These are phyloP conservation scores for Alternaria hordeiaustralica DNA, from an alignment of 2,329 filamentous ascomycete genomes.

Conservation along the genomic window DNA sequence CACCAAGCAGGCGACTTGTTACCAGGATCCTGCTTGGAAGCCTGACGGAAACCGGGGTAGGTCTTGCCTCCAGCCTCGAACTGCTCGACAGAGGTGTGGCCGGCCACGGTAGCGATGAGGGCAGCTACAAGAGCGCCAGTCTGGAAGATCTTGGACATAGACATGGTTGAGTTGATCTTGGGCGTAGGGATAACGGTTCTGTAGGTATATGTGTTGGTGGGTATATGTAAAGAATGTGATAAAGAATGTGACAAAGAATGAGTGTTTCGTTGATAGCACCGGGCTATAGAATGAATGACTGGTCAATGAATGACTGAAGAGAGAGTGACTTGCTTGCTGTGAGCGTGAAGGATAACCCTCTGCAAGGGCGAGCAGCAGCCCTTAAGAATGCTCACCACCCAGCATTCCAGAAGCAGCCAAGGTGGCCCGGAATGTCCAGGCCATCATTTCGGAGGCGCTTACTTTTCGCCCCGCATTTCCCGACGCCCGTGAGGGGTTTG, in stretches of 20 bases:
- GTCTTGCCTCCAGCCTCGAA: constrained; percentile 36
- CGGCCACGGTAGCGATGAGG: constrained; percentile 31
- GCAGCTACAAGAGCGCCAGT: constrained; percentile 36
- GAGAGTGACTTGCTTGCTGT: constrained; percentile 28
- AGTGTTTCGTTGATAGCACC: constrained; percentile 32
- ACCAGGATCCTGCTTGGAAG: constrained; percentile 31
- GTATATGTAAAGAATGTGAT: constrained; percentile 16
- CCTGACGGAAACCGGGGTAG: constrained; percentile 37
- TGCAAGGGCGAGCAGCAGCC: constrained; percentile 7
- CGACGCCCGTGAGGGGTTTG: constrained; percentile 12
- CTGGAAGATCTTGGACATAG: constrained; percentile 37
- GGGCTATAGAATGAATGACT: constrained; percentile 36
- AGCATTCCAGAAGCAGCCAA: neutral
- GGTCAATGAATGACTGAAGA: constrained; percentile 33
- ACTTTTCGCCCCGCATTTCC: constrained; percentile 14
- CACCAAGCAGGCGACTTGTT: constrained; percentile 42
- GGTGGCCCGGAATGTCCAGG: constrained; percentile 3
- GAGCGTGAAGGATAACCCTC: constrained; percentile 13
- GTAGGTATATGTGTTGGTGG: constrained; percentile 3
- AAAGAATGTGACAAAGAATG: constrained; percentile 18
- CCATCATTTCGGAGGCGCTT: constrained; percentile 10
- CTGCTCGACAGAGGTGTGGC: constrained; percentile 38
- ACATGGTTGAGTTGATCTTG: constrained; percentile 10
- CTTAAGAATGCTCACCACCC: constrained; percentile 21
- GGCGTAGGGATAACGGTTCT: neutral